Evolutionary conservation across 2,329 filamentous ascomycete genomes (phyloP).

Genomic region (Penicillium brevicompactum): DNA sequence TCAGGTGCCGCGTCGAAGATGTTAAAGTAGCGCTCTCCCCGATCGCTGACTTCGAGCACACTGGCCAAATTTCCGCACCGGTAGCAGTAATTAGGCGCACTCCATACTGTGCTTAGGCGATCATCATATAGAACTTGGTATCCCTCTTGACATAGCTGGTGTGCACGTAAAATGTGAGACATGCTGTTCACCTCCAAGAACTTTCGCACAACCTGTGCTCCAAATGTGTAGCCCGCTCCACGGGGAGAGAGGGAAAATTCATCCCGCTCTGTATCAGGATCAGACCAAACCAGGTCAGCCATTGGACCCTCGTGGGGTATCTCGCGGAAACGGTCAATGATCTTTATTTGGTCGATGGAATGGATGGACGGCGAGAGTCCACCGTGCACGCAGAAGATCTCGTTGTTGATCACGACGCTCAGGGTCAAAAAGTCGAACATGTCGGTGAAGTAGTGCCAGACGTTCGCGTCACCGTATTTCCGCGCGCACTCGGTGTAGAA

Average conservation of each 20-base stretch:
- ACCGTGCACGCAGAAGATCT: slow-evolving; percentile 98
- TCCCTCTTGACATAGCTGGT: slow-evolving; percentile 97
- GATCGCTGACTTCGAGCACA: slow-evolving; percentile 92
- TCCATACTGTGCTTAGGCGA: slow-evolving; percentile 94
- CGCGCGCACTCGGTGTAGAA: slow-evolving; percentile 98
- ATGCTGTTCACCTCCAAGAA: slow-evolving; percentile 97
- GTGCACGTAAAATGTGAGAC: slow-evolving; percentile 96
- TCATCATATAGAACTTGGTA: slow-evolving; percentile 98
- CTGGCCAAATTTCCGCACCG: slow-evolving; percentile 96
- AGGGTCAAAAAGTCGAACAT: slow-evolving; percentile 99
- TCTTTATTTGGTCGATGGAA: slow-evolving; percentile 98
- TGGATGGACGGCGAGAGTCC: slow-evolving; percentile 89
- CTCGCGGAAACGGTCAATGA: slow-evolving; percentile 97
- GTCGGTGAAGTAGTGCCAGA: slow-evolving; percentile 99
- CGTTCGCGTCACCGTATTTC: slow-evolving; percentile 97
- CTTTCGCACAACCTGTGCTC: slow-evolving; percentile 96
- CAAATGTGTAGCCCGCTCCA: slow-evolving; percentile 96
- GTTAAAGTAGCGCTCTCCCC: slow-evolving; percentile 93
- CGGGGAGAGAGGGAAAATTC: slow-evolving; percentile 94
- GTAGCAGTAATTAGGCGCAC: slow-evolving; percentile 94
- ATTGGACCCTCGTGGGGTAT: slow-evolving; percentile 98
- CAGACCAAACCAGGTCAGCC: slow-evolving; percentile 99
- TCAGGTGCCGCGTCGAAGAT: slow-evolving; percentile 97
- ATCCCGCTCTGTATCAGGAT: slow-evolving; percentile 94
- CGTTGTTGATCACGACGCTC: slow-evolving; percentile 96